Base-by-base conservation (phyloP, 495 filamentous ascomycete genomes). In the Penicillium arizonense region DNA sequence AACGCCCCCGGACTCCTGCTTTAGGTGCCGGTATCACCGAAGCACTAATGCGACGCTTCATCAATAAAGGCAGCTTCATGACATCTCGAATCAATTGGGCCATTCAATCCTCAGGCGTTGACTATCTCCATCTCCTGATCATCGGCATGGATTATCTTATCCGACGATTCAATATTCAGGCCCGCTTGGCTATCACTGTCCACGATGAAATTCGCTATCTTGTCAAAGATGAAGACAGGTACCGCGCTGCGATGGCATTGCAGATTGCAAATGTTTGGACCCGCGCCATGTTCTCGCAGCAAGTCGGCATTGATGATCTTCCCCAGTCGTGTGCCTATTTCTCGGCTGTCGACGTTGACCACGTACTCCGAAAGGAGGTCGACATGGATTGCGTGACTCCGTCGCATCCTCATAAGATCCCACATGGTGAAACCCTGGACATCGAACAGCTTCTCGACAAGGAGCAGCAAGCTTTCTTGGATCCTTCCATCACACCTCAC, bases 11-110 rank as follows among this genome's bases (percentile, higher is more conserved):
- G 16, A 99, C 94, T 1, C 94, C 94, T 0, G 90, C 96, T 12
- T 78, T 99, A n/a, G 95, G 88, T 11, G 94, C 94, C 13, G 93
- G 94, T 10, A 97, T 99, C 63, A 99, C 94, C 0, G 92, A 97
- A 67, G 94, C 94, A 0, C 75, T 99, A 13, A 91, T 92, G 85
- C 77, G 85, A 38, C 84, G 89, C 30, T 95, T 86, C 63, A 84
- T 97, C 58, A 91, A 83, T 68, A 91, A 87, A 61, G 92, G 92
- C 26, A 90, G 87, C 41, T 99, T 93, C 72, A 88, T 99, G 75
- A 95, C 95, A 3, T 94, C 88, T 32, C 85, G 94, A 14, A 96
- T 99, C 74, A 99, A 99, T 65, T 99, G 94, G 94, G 94, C 94
- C 16, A 97, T 99, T 56, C 94, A 99, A 59, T 96, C 91, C 3